Evolutionary conservation across 345 rosid genomes (phyloP).

Genomic region (Eucalyptus tenuipes): DNA sequence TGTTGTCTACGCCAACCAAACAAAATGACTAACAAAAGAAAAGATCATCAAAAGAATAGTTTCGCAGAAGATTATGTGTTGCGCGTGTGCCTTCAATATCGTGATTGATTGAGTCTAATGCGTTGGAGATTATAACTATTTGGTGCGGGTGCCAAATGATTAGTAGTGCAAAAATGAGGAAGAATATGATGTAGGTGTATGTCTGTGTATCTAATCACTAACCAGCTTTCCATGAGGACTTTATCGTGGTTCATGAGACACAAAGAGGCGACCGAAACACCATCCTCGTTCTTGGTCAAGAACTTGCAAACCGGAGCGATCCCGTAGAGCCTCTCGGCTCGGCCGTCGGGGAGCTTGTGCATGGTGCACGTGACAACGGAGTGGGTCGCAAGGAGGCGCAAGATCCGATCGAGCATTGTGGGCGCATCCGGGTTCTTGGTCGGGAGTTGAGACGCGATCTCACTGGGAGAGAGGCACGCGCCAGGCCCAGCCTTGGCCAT

Average conservation of each 20-base stretch:
- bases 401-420: slow-evolving; percentile 12
- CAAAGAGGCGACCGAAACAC: slow-evolving; percentile 16
- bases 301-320: slow-evolving; percentile 18
- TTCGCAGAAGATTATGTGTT: background rate
- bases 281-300: slow-evolving; percentile 22
- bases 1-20: background rate
- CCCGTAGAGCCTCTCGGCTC: slow-evolving; percentile 17
- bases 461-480: slow-evolving; percentile 2
- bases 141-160: background rate
- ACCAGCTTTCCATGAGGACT: slow-evolving; percentile 32
- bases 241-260: slow-evolving; percentile 25
- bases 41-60: background rate
- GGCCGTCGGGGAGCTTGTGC: background rate
- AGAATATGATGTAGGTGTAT: background rate
- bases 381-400: slow-evolving; percentile 19
- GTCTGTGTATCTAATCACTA: background rate
- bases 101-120: background rate
- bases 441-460: slow-evolving; percentile 15
- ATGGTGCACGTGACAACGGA: slow-evolving; percentile 8
- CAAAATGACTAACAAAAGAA: background rate
- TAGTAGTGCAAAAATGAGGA: background rate
- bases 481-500: slow-evolving; percentile 12
- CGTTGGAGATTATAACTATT: background rate
- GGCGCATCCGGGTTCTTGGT: slow-evolving; percentile 15
- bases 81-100: background rate